Base-by-base conservation (phyloP, 768 basidiomycete species). In the Dioszegia hungarica region DNA sequence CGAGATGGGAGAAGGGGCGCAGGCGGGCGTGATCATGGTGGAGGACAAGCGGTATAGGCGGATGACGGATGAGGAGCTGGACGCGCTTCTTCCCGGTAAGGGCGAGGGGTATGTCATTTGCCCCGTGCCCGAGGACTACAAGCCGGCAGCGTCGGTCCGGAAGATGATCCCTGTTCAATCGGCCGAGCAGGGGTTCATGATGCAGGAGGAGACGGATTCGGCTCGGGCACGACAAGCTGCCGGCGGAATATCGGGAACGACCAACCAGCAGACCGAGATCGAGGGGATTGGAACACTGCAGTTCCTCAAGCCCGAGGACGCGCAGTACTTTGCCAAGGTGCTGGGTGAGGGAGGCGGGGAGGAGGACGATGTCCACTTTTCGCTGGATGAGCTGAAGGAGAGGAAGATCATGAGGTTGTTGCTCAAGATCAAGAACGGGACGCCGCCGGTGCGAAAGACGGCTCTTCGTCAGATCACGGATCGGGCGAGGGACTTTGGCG, bases 361-460 rank as follows among this genome's bases (percentile, higher is more conserved):
- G 78, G 93, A 94, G 76, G 91, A 97, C 67, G 95, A 98, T 78
- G 88, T 86, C 1, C 85, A 88, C 73, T 80, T 97, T 44, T 85
- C 88, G 0, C 88, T 98, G 8, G 95, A 98, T 47, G 95, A 99
- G 79, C 88, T 98, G 85, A 99, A 99, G 79, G 95, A 98, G 79
- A 86, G 94, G 72, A 99, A 98, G 78, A 98, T 98, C 68, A 97
- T 98, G 93, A 87, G 95, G 24, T 79, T 99, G 22, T 80, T 99
- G 51, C 82, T 99, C 66, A 98, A 98, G 79, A 98, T 99, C 79
- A 98, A 99, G 81, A 99, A 98, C 73, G 95, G 95, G 46, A 98
- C 94, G 2, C 95, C 95, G 25, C 94, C 95, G 11, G 92, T 97
- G 57, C 87, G 95, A 56, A 99, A 99, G 78, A 91, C 94, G 1